phyloP scores from a whole-genome alignment of 768 basidiomycete genomes.

The Paxillus ammoniavirescens region DNA sequence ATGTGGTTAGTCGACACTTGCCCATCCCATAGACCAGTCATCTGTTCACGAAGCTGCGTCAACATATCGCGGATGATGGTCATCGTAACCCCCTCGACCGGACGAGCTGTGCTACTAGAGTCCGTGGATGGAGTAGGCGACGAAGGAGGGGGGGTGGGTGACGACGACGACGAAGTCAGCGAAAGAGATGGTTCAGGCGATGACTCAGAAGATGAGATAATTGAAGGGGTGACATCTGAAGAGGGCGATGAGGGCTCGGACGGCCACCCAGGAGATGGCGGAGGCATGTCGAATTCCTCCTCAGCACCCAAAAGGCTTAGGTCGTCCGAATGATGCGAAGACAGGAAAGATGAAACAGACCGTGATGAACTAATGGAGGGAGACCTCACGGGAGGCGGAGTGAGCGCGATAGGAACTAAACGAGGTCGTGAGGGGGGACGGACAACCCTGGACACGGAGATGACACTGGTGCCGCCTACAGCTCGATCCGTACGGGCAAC shows the following conservation, averaged over 20 bases:
- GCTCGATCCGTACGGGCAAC: constrained; percentile 38
- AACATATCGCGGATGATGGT: constrained; percentile 54
- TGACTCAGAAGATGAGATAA: constrained; percentile 31
- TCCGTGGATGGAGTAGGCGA: constrained; percentile 39
- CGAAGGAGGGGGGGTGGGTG: constrained; percentile 34
- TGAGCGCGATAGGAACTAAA: constrained; percentile 33
- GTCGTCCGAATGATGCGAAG: constrained; percentile 77
- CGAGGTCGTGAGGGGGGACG: constrained; percentile 24
- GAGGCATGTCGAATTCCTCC: constrained; percentile 14
- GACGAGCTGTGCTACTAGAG: constrained; percentile 37
- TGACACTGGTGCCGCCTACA: constrained; percentile 42
- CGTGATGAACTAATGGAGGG: constrained; percentile 39
- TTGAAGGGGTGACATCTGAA: constrained; percentile 30
- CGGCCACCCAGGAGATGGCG: constrained; percentile 38
- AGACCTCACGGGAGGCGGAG: constrained; percentile 43
- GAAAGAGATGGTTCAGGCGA: constrained; percentile 40
- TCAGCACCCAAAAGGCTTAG: constrained; percentile 42
- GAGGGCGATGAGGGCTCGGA: constrained; percentile 30
- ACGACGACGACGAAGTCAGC: constrained; percentile 34
- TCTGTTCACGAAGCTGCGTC: constrained; percentile 55
- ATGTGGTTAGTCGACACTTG: constrained; percentile 60
- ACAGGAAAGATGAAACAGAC: constrained; percentile 44
- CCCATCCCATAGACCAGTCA: constrained; percentile 57
- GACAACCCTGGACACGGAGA: constrained; percentile 32
- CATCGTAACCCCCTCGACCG: constrained; percentile 32